Evolutionary conservation across 176 grass and related monocot species (phyloP).

Genomic region (Oryza nivara): DNA sequence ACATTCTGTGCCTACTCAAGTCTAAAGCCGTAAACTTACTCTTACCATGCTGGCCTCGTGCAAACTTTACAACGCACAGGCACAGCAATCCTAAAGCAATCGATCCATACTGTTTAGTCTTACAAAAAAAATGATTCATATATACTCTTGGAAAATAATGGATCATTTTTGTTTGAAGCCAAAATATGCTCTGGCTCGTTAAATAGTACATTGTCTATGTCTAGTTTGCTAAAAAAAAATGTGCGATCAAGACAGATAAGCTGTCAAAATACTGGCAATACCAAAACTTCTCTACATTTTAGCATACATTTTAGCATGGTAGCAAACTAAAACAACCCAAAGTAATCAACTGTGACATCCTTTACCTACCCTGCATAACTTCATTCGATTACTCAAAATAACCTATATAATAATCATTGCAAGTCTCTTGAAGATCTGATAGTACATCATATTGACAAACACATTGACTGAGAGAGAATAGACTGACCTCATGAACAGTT

Average conservation of each 20-base stretch:
- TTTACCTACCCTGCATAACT: neutral
- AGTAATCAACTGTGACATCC: neutral
- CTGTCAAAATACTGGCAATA: too few species aligned
- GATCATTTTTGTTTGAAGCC: too few species aligned
- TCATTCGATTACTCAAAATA: neutral
- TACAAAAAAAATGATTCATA: neutral
- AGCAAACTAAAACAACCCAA: neutral
- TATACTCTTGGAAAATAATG: neutral
- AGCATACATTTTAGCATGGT: too few species aligned
- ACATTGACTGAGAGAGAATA: neutral
- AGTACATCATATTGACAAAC: neutral
- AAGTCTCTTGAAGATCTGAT: neutral
- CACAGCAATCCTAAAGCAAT: slow-evolving; percentile 5
- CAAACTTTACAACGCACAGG: neutral
- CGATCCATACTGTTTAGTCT: neutral
- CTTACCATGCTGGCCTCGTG: slow-evolving; percentile 5
- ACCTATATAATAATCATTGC: neutral
- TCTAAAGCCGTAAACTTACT: neutral
- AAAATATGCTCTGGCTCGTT: too few species aligned
- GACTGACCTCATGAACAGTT: neutral
- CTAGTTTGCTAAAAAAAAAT: too few species aligned
- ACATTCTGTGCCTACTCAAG: neutral
- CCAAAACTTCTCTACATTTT: too few species aligned
- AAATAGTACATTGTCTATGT: too few species aligned
- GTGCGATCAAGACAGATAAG: too few species aligned